Percentiles rank a stretch among this genome's conserved stretches.
Conservation (phyloP, 495 filamentous ascomycete genomes). For the Neurospora sp. region DNA sequence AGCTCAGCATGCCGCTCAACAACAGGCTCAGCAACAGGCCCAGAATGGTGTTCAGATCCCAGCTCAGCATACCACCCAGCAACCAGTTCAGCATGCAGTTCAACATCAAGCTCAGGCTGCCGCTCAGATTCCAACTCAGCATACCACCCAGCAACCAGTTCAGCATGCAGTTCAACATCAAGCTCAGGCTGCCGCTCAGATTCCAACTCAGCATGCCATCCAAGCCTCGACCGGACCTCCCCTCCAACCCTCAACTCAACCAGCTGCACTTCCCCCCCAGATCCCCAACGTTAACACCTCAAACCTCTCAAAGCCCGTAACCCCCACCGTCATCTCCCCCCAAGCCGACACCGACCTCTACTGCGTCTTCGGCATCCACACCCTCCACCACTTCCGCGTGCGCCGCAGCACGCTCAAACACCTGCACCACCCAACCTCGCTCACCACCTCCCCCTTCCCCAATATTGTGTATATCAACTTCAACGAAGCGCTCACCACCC, state of each 20-base stretch:
- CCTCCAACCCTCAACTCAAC: background rate
- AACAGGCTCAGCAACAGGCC: background rate
- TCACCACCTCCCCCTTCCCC: background rate
- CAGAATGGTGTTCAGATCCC: background rate
- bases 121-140: background rate
- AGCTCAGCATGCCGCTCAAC: background rate
- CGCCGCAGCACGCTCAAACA: background rate
- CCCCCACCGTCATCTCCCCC: background rate
- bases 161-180: background rate
- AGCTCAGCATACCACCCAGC: no score
- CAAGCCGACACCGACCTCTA: background rate
- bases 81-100: no score
- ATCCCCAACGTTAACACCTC: background rate
- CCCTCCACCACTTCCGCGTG: background rate
- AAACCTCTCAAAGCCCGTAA: background rate
- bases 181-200: no score
- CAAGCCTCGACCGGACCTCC: background rate
- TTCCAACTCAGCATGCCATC: background rate
- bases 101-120: no score
- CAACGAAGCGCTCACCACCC: background rate
- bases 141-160: background rate
- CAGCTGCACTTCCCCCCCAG: background rate
- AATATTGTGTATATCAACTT: background rate
- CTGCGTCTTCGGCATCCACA: background rate
- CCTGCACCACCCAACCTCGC: background rate